Evolutionary conservation across 2,329 filamentous ascomycete species (phyloP), one percentile per base, ranked within the genome.

Genomic region (Penicillium sp.): DNA sequence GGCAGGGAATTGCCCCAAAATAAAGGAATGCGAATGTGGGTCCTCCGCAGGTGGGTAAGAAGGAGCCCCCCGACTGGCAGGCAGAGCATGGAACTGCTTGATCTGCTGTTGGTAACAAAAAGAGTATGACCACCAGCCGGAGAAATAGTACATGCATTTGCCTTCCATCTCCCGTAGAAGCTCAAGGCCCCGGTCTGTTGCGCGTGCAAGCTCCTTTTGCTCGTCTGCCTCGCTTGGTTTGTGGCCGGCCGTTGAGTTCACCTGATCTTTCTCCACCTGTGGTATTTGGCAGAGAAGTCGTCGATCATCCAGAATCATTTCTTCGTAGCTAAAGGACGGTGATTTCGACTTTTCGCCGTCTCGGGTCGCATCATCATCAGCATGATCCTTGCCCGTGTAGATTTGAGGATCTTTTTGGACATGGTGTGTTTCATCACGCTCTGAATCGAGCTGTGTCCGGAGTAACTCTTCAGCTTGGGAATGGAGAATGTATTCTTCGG

Each of bases 51-150:
- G 93, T 25, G 91, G 88, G 63, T 85, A 88, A 27, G 80, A 75
- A 1, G 85, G 84, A 11, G 89, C 85, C 3, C 88, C 87, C 58
- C 87, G 86, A 45, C 85, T 83, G 2, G 86, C 86, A 1, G 91
- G 85, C 58, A 93, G 78, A 45, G 92, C 91, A 73, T 97, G 93
- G 75, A 96, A 97, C 75, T 97, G 93, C 68, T 91, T 89, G 60
- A 97, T 88, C 62, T 93, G 87, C 60, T 88, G 84, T 70, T 91
- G 91, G 77, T 96, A 95, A 80, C 93, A 97, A 75, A 96, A 96
- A 66, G 88, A 90, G 76, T 97, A 97, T 70, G 90, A 95, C 93
- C 93, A 97, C 93, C 93, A 97, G 0, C 93, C 93, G 1, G 87
- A 90, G 63, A 92, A 78, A 72, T 86, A 90, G 78, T 93, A 96